phyloP scores from a whole-genome alignment of 345 rosid species.

The Moringa oleifera region DNA sequence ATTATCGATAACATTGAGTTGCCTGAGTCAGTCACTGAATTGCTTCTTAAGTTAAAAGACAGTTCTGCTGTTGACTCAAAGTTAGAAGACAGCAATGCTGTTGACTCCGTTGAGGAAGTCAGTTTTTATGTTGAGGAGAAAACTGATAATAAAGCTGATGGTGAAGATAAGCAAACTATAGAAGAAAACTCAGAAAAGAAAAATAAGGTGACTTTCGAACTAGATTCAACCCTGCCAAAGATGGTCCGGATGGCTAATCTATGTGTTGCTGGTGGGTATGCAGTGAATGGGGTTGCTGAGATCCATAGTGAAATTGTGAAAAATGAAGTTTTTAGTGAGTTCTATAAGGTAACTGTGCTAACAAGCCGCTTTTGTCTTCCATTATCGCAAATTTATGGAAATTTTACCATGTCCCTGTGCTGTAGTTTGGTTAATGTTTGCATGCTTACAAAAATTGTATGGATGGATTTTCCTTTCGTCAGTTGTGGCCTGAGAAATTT shows the following conservation, averaged over 20 bases:
- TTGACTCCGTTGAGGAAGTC: constrained; percentile 27
- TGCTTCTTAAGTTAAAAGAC: constrained; percentile 47
- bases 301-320: constrained; percentile 77
- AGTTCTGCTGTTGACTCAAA: constrained; percentile 19
- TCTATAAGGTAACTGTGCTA: constrained; percentile 39
- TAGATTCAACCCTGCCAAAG: constrained; percentile 38
- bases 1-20: constrained; percentile 73
- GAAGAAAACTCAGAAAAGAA: constrained; percentile 22
- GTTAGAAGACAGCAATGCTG: constrained; percentile 22
- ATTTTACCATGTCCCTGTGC: background rate
- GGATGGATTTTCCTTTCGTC: constrained; percentile 26
- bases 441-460: no score
- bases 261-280: constrained; percentile 56
- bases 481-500: constrained; percentile 74
- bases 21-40: constrained; percentile 55
- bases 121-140: constrained; percentile 6
- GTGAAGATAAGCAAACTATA: constrained; percentile 10
- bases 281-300: constrained; percentile 77
- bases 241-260: constrained; percentile 76
- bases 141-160: constrained; percentile 7
- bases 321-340: constrained; percentile 61
- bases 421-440: no score
- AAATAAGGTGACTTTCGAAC: no score
- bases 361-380: no score
- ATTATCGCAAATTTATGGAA: no score